phyloP scores from a whole-genome alignment of 371 early-diverging fungal genomes.

The Nematocida ironsii region DNA sequence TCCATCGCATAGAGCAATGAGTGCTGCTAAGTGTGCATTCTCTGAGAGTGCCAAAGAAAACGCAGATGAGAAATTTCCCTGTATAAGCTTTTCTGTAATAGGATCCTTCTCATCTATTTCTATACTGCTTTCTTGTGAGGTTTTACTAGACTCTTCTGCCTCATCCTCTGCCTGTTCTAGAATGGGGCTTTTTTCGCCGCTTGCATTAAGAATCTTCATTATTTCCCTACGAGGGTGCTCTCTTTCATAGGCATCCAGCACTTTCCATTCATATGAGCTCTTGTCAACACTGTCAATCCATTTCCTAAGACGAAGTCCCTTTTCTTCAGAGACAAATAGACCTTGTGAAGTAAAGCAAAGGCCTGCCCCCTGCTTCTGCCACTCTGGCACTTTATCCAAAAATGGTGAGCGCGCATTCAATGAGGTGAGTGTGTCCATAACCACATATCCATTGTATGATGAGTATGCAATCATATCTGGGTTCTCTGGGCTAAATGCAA shows the following conservation, averaged over 20 bases:
- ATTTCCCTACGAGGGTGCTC: conserved; percentile 40
- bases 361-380: conserved; percentile 49
- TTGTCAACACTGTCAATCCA: conserved; percentile 23
- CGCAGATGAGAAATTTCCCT: conserved; percentile 36
- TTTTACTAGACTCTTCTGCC: neutral
- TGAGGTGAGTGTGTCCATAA: conserved; percentile 50
- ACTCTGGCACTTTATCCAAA: conserved; percentile 38
- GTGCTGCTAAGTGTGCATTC: conserved; percentile 37
- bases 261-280: conserved; percentile 45
- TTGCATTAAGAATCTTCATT: conserved; percentile 36
- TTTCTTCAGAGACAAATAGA: conserved; percentile 18
- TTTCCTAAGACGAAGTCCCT: neutral
- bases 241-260: conserved; percentile 41
- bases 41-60: conserved; percentile 50
- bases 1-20: conserved; percentile 50
- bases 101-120: conserved; percentile 48
- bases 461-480: conserved; percentile 54
- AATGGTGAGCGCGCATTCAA: conserved; percentile 48
- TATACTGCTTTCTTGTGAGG: neutral
- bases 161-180: conserved; percentile 20
- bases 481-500: conserved; percentile 55
- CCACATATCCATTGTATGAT: conserved; percentile 47
- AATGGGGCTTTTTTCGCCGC: conserved; percentile 45
- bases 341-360: conserved; percentile 31
- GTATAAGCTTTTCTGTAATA: conserved; percentile 48